Base-by-base conservation (phyloP, 441 rosid species). In the Populus hybrid region DNA sequence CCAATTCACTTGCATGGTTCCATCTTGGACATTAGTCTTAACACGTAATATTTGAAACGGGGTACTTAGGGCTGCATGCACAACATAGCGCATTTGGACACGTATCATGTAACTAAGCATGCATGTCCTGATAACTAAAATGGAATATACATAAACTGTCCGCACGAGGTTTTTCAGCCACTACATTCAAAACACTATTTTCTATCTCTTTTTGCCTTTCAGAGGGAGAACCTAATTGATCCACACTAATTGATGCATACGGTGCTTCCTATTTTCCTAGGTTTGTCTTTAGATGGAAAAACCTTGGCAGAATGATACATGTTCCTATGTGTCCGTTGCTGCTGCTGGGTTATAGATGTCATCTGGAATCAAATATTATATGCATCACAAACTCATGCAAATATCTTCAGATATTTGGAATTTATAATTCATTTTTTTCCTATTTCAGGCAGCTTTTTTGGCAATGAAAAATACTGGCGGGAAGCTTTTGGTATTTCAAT, bases 401-500 rank as follows among this genome's bases (percentile, higher is more conserved):
- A 9, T 75, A 9, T 16, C 26, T 9, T 67, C n/a, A 67, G 42
- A 28, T 36, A 19, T 9, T 18, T 1, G n/a, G 23, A 50, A 21
- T 21, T 40, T 35, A 9, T 71, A 57, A 67, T 76, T 7, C 11
- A 40, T 63, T 76, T 26, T 67, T 38, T 70, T 66, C 72, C 72
- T 72, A 38, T 77, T 77, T 32, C 91, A 97, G 98, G 98, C 98
- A 77, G 93, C 94, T 77, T 97, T 87, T 85, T 86, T 95, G 91
- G 98, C 98, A 74, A 86, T 93, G 94, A 93, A 92, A 85, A 91
- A 85, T 81, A 91, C 87, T 79, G 98, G 98, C 19, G 98, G 98
- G 79, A 95, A 95, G 87, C 97, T 95, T 75, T 73, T 95, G 87
- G 97, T 93, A 74, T 93, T 93, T 84, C 98, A 95, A 83, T 93